These are phyloP conservation scores for Sporobolomyces pararoseus DNA, from an alignment of 768 basidiomycete genomes.

Conservation along the genomic window DNA sequence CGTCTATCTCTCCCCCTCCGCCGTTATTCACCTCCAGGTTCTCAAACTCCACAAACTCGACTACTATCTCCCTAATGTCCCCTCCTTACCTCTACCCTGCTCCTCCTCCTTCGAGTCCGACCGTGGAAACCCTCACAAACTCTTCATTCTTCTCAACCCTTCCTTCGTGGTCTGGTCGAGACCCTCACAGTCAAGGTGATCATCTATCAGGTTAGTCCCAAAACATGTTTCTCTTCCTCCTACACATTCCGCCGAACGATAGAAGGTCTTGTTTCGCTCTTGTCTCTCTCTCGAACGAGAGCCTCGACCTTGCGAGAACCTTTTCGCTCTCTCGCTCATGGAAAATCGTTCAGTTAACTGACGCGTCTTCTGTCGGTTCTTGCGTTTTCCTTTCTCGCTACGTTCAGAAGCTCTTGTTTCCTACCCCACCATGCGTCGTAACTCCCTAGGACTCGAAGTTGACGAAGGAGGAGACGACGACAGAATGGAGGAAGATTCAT, in stretches of 20 bases:
- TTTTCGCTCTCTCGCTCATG: background rate
- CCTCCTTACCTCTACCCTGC: slow-evolving; percentile 4
- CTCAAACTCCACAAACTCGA: no score
- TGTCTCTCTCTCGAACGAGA: background rate
- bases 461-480: background rate
- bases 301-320: no score
- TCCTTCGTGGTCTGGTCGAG: background rate
- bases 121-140: background rate
- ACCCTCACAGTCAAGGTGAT: no score
- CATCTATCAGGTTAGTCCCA: background rate
- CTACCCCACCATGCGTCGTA: background rate
- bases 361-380: background rate
- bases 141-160: slow-evolving; percentile 4
- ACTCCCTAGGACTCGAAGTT: slow-evolving; percentile 28
- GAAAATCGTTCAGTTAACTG: background rate
- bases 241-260: no score
- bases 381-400: background rate
- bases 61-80: background rate
- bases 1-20: no score
- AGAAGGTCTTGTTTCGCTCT: background rate
- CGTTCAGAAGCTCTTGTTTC: no score
- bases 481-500: background rate
- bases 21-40: no score
- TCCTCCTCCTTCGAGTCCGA: slow-evolving; percentile 13
- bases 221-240: no score